Evolutionary conservation across 2,329 filamentous ascomycete species (phyloP).

Genomic region (Endothia cerciana): DNA sequence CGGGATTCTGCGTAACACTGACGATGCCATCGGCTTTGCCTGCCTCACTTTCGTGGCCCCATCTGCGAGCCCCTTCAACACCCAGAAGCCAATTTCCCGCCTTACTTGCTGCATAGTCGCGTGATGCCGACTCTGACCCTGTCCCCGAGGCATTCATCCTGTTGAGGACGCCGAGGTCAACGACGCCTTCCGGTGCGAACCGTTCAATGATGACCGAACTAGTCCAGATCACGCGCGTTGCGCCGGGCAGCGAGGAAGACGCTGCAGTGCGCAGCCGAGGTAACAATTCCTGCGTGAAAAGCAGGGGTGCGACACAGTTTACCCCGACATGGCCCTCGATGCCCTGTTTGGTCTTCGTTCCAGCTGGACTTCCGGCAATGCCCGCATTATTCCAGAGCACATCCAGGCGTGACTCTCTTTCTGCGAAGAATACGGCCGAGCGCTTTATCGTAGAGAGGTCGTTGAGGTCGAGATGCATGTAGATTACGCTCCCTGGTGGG

Average conservation of each 20-base stretch:
- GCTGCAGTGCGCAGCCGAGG: slow-evolving; percentile 40
- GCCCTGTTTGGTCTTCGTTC: slow-evolving; percentile 37
- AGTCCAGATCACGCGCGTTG: slow-evolving; percentile 39
- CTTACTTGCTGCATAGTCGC: slow-evolving; percentile 27
- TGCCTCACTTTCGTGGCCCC: slow-evolving; percentile 13
- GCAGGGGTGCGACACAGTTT: slow-evolving; percentile 41
- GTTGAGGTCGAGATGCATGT: slow-evolving; percentile 45
- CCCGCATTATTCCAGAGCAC: slow-evolving; percentile 49
- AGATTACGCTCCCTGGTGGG: slow-evolving; percentile 35
- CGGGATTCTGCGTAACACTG: slow-evolving; percentile 27
- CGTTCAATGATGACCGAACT: slow-evolving; percentile 30
- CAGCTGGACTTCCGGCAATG: slow-evolving; percentile 31
- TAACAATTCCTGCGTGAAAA: slow-evolving; percentile 41
- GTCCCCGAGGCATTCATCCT: slow-evolving; percentile 16
- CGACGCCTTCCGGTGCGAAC: slow-evolving; percentile 17
- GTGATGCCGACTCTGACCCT: slow-evolving; percentile 14
- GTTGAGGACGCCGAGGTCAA: slow-evolving; percentile 24
- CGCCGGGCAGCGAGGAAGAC: slow-evolving; percentile 27
- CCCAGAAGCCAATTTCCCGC: slow-evolving; percentile 28
- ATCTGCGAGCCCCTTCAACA: slow-evolving; percentile 20
- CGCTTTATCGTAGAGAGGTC: slow-evolving; percentile 46
- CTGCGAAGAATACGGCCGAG: slow-evolving; percentile 42
- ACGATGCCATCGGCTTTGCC: slow-evolving; percentile 21
- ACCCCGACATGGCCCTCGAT: slow-evolving; percentile 41
- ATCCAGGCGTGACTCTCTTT: slow-evolving; percentile 44